Conservation (phyloP, 495 filamentous ascomycete genomes). For the Poronia punctata region DNA sequence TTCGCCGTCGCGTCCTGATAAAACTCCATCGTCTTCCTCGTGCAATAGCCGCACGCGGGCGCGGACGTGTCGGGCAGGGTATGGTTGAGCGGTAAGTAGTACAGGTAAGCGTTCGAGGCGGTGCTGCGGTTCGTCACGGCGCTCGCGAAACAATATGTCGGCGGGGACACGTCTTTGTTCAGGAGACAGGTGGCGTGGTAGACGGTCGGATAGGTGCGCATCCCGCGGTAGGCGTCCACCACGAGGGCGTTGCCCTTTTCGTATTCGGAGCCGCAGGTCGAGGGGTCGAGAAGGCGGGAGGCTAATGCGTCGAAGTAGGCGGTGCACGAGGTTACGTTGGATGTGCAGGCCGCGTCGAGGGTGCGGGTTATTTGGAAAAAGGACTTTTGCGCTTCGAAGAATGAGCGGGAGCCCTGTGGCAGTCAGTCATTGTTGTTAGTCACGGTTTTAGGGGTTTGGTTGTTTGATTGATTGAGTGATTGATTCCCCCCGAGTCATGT, state of each 20-base stretch:
- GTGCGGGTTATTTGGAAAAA: slow-evolving; percentile 57
- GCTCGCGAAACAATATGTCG: slow-evolving; percentile 70
- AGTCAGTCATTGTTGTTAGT: slow-evolving; percentile 45
- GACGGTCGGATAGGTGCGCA: slow-evolving; percentile 65
- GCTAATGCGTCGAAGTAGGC: slow-evolving; percentile 54
- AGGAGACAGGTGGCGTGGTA: slow-evolving; percentile 72
- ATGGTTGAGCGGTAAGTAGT: slow-evolving; percentile 77
- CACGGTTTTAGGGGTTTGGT: slow-evolving; percentile 1
- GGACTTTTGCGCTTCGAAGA: slow-evolving; percentile 67
- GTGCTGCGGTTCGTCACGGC: slow-evolving; percentile 69
- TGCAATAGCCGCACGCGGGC: slow-evolving; percentile 64
- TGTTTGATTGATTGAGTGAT: not conserved
- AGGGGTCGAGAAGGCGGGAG: slow-evolving; percentile 43
- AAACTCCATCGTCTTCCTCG: slow-evolving; percentile 62
- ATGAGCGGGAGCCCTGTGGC: slow-evolving; percentile 50
- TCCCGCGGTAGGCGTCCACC: slow-evolving; percentile 60
- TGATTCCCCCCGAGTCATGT: too few species aligned
- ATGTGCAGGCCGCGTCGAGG: slow-evolving; percentile 64
- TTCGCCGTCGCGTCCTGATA: slow-evolving; percentile 57
- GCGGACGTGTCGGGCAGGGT: slow-evolving; percentile 51
- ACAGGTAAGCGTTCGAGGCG: slow-evolving; percentile 64
- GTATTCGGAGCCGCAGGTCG: slow-evolving; percentile 68
- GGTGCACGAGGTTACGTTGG: slow-evolving; percentile 52
- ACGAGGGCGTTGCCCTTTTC: slow-evolving; percentile 59
- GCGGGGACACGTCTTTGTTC: slow-evolving; percentile 38